These are phyloP conservation scores for Lecanosticta acicola DNA, from an alignment of 2,329 filamentous ascomycete species.

Conservation along the genomic window DNA sequence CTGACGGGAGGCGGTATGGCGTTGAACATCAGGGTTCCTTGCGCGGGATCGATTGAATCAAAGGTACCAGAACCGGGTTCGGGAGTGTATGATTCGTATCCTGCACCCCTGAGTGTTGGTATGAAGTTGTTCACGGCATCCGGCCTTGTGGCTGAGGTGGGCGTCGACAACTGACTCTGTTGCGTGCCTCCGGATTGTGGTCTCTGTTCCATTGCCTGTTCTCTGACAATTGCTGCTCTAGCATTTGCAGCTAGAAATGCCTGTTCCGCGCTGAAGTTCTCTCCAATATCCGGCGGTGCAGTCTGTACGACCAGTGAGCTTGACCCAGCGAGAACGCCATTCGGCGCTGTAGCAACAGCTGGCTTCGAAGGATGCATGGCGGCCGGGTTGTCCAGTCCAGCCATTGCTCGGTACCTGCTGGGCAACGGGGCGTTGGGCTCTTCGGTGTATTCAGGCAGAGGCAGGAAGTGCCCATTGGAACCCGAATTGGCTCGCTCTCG, in stretches of 20 bases:
- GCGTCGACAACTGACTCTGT: slow-evolving; percentile 2
- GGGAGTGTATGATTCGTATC: neutral
- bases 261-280: slow-evolving; percentile 24
- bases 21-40: slow-evolving; percentile 5
- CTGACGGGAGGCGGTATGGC: slow-evolving; percentile 1
- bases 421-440: slow-evolving; percentile 43
- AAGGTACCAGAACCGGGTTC: slow-evolving; percentile 7
- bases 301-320: slow-evolving; percentile 14
- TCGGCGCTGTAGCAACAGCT: slow-evolving; percentile 12
- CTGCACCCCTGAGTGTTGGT: neutral
- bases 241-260: slow-evolving; percentile 22
- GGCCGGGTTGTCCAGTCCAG: slow-evolving; percentile 31
- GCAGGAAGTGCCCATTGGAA: slow-evolving; percentile 75
- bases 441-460: slow-evolving; percentile 70
- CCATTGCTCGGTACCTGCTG: slow-evolving; percentile 33
- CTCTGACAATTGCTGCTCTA: neutral
- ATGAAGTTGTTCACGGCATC: neutral
- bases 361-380: slow-evolving; percentile 15
- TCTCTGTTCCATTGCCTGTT: slow-evolving; percentile 1
- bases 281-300: slow-evolving; percentile 22
- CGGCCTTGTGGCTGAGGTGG: slow-evolving; percentile 1
- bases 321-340: slow-evolving; percentile 4
- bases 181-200: slow-evolving; percentile 3
- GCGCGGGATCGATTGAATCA: slow-evolving; percentile 3
- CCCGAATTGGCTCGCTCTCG: slow-evolving; percentile 46